Percentiles rank a stretch among this genome's conserved stretches.
Evolutionary conservation across 129 eudicot genomes (phyloP).

Genomic region (Helianthus tuberosus): DNA sequence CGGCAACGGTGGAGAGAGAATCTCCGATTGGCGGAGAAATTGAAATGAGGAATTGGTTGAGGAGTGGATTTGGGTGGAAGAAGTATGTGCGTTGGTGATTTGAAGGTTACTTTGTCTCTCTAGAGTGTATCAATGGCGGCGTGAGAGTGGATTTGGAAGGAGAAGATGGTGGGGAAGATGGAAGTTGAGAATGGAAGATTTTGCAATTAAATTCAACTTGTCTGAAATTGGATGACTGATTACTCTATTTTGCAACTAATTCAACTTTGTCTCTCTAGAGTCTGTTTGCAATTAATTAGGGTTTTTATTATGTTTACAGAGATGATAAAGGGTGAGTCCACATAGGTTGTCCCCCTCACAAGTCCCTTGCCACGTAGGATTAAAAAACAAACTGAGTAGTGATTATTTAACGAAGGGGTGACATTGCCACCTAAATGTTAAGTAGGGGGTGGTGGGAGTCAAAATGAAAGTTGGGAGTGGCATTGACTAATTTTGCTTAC

Average conservation of each 20-base stretch:
- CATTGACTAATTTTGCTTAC: no score
- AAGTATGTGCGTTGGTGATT: neutral
- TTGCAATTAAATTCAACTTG: neutral
- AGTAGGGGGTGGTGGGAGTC: no score
- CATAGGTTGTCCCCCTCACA: no score
- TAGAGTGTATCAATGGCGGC: constrained; percentile 30
- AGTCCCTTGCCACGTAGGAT: no score
- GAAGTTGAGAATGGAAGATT: constrained; percentile 7
- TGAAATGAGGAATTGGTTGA: neutral
- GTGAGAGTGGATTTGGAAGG: constrained; percentile 20
- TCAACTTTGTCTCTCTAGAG: no score
- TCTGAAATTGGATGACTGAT: neutral
- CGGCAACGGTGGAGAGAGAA: constrained; percentile 13
- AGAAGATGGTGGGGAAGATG: constrained; percentile 19
- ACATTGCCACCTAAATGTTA: no score
- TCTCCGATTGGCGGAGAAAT: constrained; percentile 1
- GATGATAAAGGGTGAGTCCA: no score
- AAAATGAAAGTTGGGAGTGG: no score
- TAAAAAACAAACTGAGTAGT: no score
- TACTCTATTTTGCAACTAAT: neutral
- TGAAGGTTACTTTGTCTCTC: neutral
- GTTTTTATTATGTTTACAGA: no score
- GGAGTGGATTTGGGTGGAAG: neutral
- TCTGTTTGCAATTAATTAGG: no score
- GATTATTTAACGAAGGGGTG: no score